Evolutionary conservation across 176 grass and related monocot genomes (phyloP).

Genomic region (Carex littledalei): DNA sequence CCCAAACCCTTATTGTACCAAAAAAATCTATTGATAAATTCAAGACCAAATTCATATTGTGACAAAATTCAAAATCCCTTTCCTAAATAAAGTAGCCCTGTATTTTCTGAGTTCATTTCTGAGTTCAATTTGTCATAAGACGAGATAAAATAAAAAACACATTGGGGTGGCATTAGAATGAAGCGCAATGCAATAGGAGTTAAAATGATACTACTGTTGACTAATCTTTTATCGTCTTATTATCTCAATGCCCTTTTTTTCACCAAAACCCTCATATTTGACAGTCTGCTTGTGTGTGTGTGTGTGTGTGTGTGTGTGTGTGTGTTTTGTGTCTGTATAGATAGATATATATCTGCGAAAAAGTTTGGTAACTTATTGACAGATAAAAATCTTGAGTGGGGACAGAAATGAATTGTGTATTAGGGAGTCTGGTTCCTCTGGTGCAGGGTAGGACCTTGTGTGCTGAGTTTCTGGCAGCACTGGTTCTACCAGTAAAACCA

Average conservation of each 20-base stretch:
- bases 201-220: not conserved
- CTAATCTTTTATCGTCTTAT: not conserved
- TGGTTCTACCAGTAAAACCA: not conserved
- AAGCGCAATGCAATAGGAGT: not conserved
- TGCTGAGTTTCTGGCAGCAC: not conserved
- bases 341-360: not conserved
- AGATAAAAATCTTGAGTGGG: not conserved
- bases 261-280: not conserved
- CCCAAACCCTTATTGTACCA: not conserved
- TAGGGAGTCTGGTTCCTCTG: not conserved
- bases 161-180: not conserved
- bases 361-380: not conserved
- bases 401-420: not conserved
- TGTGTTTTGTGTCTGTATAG: not conserved
- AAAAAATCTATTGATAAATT: not conserved
- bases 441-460: not conserved
- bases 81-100: not conserved
- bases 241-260: not conserved
- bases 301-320: too few species aligned
- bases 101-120: not conserved
- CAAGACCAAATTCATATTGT: not conserved
- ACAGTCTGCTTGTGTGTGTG: not conserved
- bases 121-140: not conserved
- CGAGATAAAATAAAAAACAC: not conserved
- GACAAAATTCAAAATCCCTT: not conserved